Conservation (phyloP, 2,329 filamentous ascomycete genomes). For the Chaetoscypha palmicola region DNA sequence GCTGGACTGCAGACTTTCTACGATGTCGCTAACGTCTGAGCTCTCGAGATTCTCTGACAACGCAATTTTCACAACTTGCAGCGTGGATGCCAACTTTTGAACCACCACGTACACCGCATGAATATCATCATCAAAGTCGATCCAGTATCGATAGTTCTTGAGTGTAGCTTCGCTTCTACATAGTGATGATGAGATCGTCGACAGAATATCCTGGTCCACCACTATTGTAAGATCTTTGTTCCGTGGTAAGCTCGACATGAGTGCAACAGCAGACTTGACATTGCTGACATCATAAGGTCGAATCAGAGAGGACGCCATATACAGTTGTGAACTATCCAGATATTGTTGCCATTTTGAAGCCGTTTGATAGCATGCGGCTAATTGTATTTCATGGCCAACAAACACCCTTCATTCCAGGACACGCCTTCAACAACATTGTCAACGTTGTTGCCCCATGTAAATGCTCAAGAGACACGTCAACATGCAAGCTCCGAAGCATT, state of each 20-base stretch:
- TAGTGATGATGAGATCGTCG: not conserved
- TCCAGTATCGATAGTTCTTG: constrained; percentile 1
- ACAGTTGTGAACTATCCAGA: not conserved
- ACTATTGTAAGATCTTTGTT: not conserved
- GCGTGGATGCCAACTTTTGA: not conserved
- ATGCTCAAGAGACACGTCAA: constrained; percentile 1
- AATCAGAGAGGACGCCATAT: not conserved
- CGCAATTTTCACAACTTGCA: not conserved
- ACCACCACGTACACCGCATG: not conserved
- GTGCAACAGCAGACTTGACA: no score
- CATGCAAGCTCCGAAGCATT: not conserved
- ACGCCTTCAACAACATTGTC: not conserved
- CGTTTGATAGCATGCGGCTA: not conserved
- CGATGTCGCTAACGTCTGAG: not conserved
- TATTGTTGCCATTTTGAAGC: not conserved
- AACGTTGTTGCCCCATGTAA: not conserved
- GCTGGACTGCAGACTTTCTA: not conserved
- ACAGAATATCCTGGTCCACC: not conserved
- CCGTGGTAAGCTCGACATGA: no score
- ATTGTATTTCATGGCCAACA: not conserved
- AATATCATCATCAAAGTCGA: constrained; percentile 5
- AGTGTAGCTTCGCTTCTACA: constrained; percentile 1
- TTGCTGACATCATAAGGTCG: not conserved
- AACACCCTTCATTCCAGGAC: not conserved
- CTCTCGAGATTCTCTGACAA: not conserved